These are phyloP conservation scores for Coprinellus aureogranulatus DNA, from an alignment of 768 basidiomycete species.

Conservation along the genomic window DNA sequence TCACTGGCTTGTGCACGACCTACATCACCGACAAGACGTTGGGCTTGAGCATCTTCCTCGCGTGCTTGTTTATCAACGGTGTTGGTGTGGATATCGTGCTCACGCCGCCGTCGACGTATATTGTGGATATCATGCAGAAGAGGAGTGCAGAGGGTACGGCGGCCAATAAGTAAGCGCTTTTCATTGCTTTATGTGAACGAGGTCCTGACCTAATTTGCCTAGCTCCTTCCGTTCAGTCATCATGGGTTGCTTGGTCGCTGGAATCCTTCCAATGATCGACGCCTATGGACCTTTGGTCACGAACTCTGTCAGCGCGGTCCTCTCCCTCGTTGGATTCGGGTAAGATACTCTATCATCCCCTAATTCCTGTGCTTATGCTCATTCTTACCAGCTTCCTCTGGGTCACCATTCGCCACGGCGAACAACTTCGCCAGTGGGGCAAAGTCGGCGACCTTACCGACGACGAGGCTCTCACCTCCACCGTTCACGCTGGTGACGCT, in stretches of 20 bases:
- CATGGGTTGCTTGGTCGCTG: slow-evolving; percentile 40
- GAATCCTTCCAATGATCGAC: slow-evolving; percentile 40
- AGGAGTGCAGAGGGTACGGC: slow-evolving; percentile 66
- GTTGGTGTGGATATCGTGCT: slow-evolving; percentile 59
- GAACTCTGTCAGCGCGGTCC: neutral
- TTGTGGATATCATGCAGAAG: slow-evolving; percentile 57
- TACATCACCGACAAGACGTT: slow-evolving; percentile 43
- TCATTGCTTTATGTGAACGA: neutral
- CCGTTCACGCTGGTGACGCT: too few relatives aligned
- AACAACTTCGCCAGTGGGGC: neutral
- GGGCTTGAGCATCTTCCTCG: slow-evolving; percentile 50
- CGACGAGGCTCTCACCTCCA: too few relatives aligned
- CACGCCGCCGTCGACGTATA: slow-evolving; percentile 54
- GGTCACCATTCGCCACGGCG: slow-evolving; percentile 11
- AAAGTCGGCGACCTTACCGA: too few relatives aligned
- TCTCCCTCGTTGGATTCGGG: neutral
- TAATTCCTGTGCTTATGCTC: neutral
- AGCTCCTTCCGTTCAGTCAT: slow-evolving; percentile 51
- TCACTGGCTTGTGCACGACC: slow-evolving; percentile 48
- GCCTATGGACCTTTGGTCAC: neutral
- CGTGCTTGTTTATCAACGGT: slow-evolving; percentile 63
- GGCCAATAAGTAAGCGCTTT: slow-evolving; percentile 43
- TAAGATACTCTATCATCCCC: neutral
- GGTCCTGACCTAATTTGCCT: too few relatives aligned
- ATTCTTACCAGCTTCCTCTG: slow-evolving; percentile 1